Evolutionary conservation across 2,329 filamentous ascomycete species (phyloP).

Genomic region (Ceratocystis destructans): DNA sequence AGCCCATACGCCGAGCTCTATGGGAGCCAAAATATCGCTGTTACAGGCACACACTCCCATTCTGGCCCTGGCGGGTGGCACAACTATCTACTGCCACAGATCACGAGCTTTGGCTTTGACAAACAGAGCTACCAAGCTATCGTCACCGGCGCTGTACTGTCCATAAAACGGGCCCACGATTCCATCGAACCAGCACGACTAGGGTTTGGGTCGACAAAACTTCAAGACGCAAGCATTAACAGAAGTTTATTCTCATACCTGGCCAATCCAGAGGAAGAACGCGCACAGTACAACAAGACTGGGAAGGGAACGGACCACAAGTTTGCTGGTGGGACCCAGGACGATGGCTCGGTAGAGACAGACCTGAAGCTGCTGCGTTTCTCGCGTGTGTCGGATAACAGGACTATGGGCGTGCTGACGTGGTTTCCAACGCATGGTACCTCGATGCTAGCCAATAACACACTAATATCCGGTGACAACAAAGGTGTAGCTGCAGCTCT

Average conservation of each 20-base stretch:
- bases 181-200: constrained; percentile 44
- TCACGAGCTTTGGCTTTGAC: constrained; percentile 76
- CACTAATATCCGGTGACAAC: constrained; percentile 77
- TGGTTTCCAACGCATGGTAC: constrained; percentile 91
- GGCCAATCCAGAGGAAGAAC: constrained; percentile 63
- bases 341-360: constrained; percentile 49
- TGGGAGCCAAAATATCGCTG: constrained; percentile 64
- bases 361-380: constrained; percentile 67
- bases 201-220: constrained; percentile 45
- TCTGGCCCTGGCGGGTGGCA: constrained; percentile 84
- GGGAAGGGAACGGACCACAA: background rate
- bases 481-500: constrained; percentile 79
- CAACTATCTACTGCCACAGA: constrained; percentile 85
- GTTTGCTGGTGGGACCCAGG: constrained; percentile 6
- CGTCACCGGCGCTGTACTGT: constrained; percentile 69
- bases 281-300: constrained; percentile 43
- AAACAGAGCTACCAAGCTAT: constrained; percentile 79
- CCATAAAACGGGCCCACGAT: constrained; percentile 65
- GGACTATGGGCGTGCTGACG: constrained; percentile 66
- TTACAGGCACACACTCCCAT: constrained; percentile 89
- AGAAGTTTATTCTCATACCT: constrained; percentile 74
- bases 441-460: constrained; percentile 81
- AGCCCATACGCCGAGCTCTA: constrained; percentile 58
- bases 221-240: constrained; percentile 65
- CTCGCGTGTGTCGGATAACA: constrained; percentile 53